Conservation (phyloP, 2,329 filamentous ascomycete species). For the Apiospora pterosperma region DNA sequence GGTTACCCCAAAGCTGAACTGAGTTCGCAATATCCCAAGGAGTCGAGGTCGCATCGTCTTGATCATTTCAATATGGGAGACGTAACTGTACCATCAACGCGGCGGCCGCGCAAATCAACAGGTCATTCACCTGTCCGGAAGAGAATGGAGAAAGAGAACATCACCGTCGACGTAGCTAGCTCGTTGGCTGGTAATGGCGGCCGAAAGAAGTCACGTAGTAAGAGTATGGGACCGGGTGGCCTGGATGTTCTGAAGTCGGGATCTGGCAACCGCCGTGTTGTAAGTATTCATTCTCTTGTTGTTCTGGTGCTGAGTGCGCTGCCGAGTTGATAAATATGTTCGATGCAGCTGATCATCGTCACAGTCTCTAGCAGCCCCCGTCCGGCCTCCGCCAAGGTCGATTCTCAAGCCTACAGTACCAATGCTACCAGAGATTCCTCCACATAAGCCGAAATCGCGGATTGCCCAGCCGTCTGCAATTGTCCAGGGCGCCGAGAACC, state of each 20-base stretch:
- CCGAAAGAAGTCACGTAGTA: conserved; percentile 78
- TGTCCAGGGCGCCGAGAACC: conserved; percentile 36
- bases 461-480: conserved; percentile 39
- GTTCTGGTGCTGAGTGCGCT: background rate
- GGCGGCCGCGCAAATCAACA: conserved; percentile 69
- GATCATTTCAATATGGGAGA: conserved; percentile 28
- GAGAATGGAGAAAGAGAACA: conserved; percentile 73
- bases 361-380: conserved; percentile 53
- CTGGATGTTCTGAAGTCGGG: conserved; percentile 76
- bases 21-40: conserved; percentile 6
- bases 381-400: conserved; percentile 55
- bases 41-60: conserved; percentile 31
- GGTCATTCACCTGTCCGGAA: conserved; percentile 53
- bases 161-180: conserved; percentile 62
- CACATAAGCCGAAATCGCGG: conserved; percentile 60
- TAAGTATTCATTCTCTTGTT: conserved; percentile 36
- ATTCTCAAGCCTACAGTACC: conserved; percentile 81
- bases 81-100: conserved; percentile 50
- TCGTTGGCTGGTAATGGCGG: conserved; percentile 42
- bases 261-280: conserved; percentile 75
- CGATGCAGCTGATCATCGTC: conserved; percentile 14
- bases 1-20: conserved; percentile 6
- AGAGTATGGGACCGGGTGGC: conserved; percentile 91
- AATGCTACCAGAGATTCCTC: conserved; percentile 62
- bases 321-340: conserved; percentile 9